phyloP scores from a whole-genome alignment of 148 eudicot species.

The Agrostemma githago region DNA sequence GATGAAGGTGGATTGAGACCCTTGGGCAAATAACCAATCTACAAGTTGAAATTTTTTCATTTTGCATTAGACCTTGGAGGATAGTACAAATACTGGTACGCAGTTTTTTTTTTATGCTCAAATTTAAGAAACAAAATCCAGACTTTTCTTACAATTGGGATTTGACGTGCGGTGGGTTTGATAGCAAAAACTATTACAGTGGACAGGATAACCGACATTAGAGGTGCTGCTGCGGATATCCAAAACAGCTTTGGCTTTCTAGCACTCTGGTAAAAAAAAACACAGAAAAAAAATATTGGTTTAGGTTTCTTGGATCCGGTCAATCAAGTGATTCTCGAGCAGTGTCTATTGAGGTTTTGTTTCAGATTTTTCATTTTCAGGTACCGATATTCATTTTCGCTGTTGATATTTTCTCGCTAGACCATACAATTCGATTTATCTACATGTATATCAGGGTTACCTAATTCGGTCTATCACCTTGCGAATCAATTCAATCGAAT shows the following conservation, averaged over 20 bases:
- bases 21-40: slow-evolving; percentile 83
- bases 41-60: slow-evolving; percentile 1
- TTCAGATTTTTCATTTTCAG: too few relatives aligned
- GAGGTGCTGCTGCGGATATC: slow-evolving; percentile 92
- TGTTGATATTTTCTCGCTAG: too few relatives aligned
- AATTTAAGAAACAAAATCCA: neutral
- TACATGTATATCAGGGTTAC: too few relatives aligned
- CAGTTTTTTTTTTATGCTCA: neutral
- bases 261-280: slow-evolving; percentile 43
- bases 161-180: slow-evolving; percentile 46
- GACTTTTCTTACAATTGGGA: slow-evolving; percentile 54
- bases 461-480: too few relatives aligned
- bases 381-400: too few relatives aligned
- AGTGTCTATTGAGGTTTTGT: too few relatives aligned
- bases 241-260: slow-evolving; percentile 68
- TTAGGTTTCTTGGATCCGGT: too few relatives aligned
- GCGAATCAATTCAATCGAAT: too few relatives aligned
- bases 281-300: neutral
- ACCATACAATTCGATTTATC: too few relatives aligned
- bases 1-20: slow-evolving; percentile 88
- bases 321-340: too few relatives aligned
- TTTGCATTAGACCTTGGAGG: neutral
- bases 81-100: neutral
- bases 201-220: slow-evolving; percentile 69
- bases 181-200: slow-evolving; percentile 56